Evolutionary conservation across 2,329 filamentous ascomycete genomes (phyloP), one percentile per base, ranked within the genome.

Genomic region (Botryotinia convoluta): DNA sequence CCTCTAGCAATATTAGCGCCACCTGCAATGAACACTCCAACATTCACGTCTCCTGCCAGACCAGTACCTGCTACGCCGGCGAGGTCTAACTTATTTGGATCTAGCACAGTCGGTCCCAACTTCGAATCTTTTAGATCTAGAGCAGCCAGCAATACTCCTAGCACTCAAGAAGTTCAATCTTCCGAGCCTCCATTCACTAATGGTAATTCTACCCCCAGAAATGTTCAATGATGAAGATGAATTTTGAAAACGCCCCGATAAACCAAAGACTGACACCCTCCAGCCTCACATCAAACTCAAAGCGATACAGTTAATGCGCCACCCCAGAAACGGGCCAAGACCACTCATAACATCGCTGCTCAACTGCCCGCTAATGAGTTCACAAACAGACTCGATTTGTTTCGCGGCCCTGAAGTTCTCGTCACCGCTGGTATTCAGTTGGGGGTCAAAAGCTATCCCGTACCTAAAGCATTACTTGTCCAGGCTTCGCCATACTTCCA

Each of bases 401-500:
- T 61, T 22, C 54, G 37, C 4, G 48, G 73, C 6, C 69, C 74
- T 29, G 60, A 60, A 45, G 62, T 76, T 6, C 60, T 39, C 5
- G 61, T 76, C 37, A 29, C 39, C n/a, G 64, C 73, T 1, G 62
- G 29, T 9, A 32, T 20, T 0, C n/a, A 18, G 22, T 18, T 57
- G n/a, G 5, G 14, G 12, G 7, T 32, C n/a, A 63, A 70, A 57
- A n/a, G 29, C 29, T 29, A 70, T 65, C n/a, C 1, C 12, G 20
- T 75, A 20, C 71, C 74, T 2, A 73, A 73, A 71, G 44, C 20
- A 32, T 67, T 77, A 16, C 45, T 75, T 2, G 54, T 73, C 44
- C 73, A 77, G 57, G 69, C 71, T 45, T 75, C 74, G 0, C 57
- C 29, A 7, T 71, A 62, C 51, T 77, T 77, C 20, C 45, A 77